These are phyloP conservation scores for Saccharomyces cerevisiae DNA, from an alignment of 805 yeast species.

Conservation along the genomic window DNA sequence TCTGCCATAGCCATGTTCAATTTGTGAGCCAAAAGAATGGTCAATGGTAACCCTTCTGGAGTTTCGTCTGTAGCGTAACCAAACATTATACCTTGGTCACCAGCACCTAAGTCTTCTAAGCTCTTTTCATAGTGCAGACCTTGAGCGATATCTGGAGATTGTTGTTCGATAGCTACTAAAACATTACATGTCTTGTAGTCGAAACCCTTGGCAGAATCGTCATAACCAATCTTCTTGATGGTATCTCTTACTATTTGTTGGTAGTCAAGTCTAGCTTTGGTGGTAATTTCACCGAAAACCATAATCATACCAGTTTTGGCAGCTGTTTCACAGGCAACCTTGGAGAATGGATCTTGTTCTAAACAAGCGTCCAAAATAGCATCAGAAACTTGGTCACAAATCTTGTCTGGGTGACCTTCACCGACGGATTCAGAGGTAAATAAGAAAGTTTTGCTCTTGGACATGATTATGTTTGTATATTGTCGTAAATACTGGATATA, in stretches of 20 bases:
- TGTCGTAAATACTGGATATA: not conserved
- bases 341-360: slow-evolving; percentile 86
- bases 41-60: slow-evolving; percentile 89
- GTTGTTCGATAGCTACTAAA: slow-evolving; percentile 95
- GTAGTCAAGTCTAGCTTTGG: slow-evolving; percentile 87
- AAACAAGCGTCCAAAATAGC: slow-evolving; percentile 95
- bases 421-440: slow-evolving; percentile 81
- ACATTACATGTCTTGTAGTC: slow-evolving; percentile 98
- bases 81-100: slow-evolving; percentile 99
- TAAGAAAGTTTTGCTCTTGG: slow-evolving; percentile 34
- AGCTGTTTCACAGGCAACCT: slow-evolving; percentile 98
- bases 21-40: slow-evolving; percentile 85
- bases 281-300: slow-evolving; percentile 98
- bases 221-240: slow-evolving; percentile 95
- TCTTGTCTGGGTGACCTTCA: slow-evolving; percentile 88
- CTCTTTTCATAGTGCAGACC: slow-evolving; percentile 92
- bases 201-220: slow-evolving; percentile 87
- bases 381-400: slow-evolving; percentile 95
- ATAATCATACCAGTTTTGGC: slow-evolving; percentile 97
- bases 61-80: slow-evolving; percentile 98
- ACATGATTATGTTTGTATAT: not conserved
- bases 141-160: slow-evolving; percentile 95
- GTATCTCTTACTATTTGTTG: slow-evolving; percentile 96
- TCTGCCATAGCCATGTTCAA: slow-evolving; percentile 89
- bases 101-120: slow-evolving; percentile 96